Conservation (phyloP, 768 basidiomycete species). For the Auricularia sp. region DNA sequence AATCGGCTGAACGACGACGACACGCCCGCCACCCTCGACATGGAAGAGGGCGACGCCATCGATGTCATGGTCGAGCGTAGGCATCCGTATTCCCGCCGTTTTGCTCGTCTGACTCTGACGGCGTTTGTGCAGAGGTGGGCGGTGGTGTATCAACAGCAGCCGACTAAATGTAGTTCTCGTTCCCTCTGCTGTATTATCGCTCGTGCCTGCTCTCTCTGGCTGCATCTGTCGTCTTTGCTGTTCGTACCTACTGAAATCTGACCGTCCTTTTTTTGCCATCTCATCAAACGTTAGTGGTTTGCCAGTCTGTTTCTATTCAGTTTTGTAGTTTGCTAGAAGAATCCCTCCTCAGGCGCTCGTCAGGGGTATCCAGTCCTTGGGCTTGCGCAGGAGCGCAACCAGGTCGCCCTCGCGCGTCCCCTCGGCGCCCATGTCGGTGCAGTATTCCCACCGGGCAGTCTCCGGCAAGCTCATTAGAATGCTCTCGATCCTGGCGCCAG, state of each 20-base stretch:
- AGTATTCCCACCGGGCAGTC: slow-evolving; percentile 85
- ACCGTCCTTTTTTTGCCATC: background rate
- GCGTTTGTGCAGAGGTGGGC: slow-evolving; percentile 1
- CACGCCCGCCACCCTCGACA: slow-evolving; percentile 72
- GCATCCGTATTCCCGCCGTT: slow-evolving; percentile 19
- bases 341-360: background rate
- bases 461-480: slow-evolving; percentile 86
- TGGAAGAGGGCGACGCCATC: slow-evolving; percentile 79
- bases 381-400: slow-evolving; percentile 47
- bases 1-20: slow-evolving; percentile 78
- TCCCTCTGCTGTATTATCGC: slow-evolving; percentile 4
- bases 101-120: background rate
- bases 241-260: background rate
- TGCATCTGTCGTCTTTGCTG: background rate
- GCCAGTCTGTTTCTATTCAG: background rate
- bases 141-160: background rate
- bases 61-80: slow-evolving; percentile 95
- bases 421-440: slow-evolving; percentile 56
- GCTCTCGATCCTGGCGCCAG: slow-evolving; percentile 80
- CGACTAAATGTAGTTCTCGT: slow-evolving; percentile 5
- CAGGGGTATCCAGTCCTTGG: slow-evolving; percentile 46
- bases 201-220: background rate
- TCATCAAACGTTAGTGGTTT: background rate
- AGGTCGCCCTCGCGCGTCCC: slow-evolving; percentile 60
- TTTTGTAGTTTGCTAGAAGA: background rate